Percentiles rank a stretch among this genome's conserved stretches.
Conservation (phyloP, 106 monocot species). For the Acorus calamus region DNA sequence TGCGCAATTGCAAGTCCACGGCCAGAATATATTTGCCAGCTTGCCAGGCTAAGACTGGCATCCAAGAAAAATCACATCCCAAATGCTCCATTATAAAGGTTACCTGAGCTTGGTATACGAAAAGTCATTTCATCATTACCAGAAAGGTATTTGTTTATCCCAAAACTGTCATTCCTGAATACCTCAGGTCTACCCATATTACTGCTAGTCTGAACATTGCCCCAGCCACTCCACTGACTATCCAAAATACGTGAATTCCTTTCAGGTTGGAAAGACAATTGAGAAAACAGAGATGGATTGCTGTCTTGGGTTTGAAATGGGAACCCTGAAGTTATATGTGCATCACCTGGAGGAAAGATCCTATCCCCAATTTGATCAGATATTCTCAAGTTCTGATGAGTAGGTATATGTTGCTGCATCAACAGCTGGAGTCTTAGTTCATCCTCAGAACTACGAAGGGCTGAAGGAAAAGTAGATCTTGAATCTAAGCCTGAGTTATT, state of each 20-base stretch:
- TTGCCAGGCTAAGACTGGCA: background rate
- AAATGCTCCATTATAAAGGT: constrained; percentile 57
- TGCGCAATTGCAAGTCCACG: no score
- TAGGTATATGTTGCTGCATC: constrained; percentile 42
- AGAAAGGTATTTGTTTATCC: constrained; percentile 33
- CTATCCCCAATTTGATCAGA: constrained; percentile 31
- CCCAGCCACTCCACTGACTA: constrained; percentile 64
- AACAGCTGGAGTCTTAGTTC: constrained; percentile 55
- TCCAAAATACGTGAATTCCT: constrained; percentile 27
- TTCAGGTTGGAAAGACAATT: constrained; percentile 39
- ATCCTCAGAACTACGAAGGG: constrained; percentile 26
- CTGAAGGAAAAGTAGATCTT: constrained; percentile 33
- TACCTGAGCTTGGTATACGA: constrained; percentile 26
- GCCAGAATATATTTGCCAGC: no score
- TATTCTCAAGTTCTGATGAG: constrained; percentile 33
- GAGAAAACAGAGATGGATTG: constrained; percentile 28
- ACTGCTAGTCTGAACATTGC: constrained; percentile 23
- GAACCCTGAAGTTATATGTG: constrained; percentile 33
- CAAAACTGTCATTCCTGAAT: constrained; percentile 38
- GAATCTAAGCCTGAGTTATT: constrained; percentile 29
- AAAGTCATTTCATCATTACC: constrained; percentile 49
- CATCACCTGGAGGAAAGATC: constrained; percentile 42
- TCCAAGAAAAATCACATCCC: constrained; percentile 25
- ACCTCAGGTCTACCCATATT: constrained; percentile 28
- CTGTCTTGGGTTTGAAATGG: constrained; percentile 24